Evolutionary conservation across 106 monocot species (phyloP).

Genomic region (Narthecium ossifragum): DNA sequence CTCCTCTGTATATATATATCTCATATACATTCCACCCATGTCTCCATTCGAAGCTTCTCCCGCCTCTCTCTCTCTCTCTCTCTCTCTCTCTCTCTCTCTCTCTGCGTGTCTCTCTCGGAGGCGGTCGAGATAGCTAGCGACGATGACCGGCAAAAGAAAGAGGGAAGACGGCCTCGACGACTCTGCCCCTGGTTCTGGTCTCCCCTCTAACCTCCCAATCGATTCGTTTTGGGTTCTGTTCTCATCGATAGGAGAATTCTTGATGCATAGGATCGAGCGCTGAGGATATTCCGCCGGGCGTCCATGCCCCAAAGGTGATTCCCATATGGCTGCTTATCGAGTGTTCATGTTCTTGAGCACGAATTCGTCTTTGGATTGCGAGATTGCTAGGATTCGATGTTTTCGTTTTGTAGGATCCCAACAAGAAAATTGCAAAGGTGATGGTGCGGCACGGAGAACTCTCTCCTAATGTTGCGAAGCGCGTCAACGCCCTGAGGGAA

Average conservation of each 20-base stretch:
- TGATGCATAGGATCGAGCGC: slow-evolving; percentile 9
- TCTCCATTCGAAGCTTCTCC: too few species aligned
- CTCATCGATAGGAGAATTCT: neutral
- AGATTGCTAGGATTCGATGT: neutral
- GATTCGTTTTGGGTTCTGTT: neutral
- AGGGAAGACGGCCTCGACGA: neutral
- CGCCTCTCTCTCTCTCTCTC: too few species aligned
- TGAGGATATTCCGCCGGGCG: slow-evolving; percentile 12
- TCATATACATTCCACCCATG: too few species aligned
- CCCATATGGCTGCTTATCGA: neutral
- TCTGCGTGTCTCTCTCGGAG: neutral
- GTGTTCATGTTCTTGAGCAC: neutral
- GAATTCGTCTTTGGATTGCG: too few species aligned
- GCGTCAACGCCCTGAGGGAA: slow-evolving; percentile 40
- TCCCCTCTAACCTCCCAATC: neutral
- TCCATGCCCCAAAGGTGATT: slow-evolving; percentile 16
- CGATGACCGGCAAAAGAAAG: neutral
- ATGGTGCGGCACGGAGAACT: slow-evolving; percentile 26
- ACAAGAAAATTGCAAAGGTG: slow-evolving; percentile 38
- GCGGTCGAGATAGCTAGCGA: neutral
- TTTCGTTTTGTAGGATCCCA: slow-evolving; percentile 22
- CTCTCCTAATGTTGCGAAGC: slow-evolving; percentile 33
- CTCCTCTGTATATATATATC: too few species aligned
- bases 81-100: neutral
- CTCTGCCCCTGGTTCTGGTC: neutral